Evolutionary conservation across 2,329 filamentous ascomycete species (phyloP).

Genomic region (Rutstroemia sp.): DNA sequence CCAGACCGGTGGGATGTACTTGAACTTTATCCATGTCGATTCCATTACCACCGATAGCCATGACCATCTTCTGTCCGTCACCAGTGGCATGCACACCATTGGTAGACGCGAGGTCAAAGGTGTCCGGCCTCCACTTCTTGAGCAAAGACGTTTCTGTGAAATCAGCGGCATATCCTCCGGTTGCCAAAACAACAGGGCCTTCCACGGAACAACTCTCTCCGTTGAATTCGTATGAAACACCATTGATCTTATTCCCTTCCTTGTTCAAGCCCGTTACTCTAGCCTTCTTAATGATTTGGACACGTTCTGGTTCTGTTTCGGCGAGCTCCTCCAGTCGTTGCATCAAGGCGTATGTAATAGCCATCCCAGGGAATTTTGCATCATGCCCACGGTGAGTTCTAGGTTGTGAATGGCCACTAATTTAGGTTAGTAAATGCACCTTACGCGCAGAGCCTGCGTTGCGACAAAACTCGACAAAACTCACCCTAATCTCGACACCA

Average conservation of each 20-base stretch:
- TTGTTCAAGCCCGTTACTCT: constrained; percentile 87
- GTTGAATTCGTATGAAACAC: constrained; percentile 78
- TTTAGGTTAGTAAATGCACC: constrained; percentile 18
- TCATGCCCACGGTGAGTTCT: constrained; percentile 98
- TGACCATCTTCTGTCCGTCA: constrained; percentile 99
- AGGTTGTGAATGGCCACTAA: constrained; percentile 89
- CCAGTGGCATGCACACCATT: constrained; percentile 97
- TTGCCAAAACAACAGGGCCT: constrained; percentile 88
- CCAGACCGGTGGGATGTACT: constrained; percentile 94
- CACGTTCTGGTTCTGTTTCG: constrained; percentile 83
- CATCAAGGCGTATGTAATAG: constrained; percentile 99
- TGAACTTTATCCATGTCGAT: constrained; percentile 99
- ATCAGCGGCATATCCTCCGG: constrained; percentile 95
- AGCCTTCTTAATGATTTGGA: constrained; percentile 97
- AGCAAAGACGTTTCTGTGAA: constrained; percentile 83
- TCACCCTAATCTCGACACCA: constrained; percentile 93
- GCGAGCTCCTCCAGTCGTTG: constrained; percentile 94
- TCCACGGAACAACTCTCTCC: constrained; percentile 68
- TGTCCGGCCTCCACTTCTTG: constrained; percentile 94
- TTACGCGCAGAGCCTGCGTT: background rate
- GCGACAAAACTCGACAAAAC: constrained; percentile 20
- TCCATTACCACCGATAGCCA: constrained; percentile 94
- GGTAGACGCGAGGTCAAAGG: constrained; percentile 83
- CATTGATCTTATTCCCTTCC: constrained; percentile 79
- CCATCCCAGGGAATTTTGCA: constrained; percentile 99